phyloP scores from a whole-genome alignment of 2,329 filamentous ascomycete species.

The Colletotrichum abscissum region DNA sequence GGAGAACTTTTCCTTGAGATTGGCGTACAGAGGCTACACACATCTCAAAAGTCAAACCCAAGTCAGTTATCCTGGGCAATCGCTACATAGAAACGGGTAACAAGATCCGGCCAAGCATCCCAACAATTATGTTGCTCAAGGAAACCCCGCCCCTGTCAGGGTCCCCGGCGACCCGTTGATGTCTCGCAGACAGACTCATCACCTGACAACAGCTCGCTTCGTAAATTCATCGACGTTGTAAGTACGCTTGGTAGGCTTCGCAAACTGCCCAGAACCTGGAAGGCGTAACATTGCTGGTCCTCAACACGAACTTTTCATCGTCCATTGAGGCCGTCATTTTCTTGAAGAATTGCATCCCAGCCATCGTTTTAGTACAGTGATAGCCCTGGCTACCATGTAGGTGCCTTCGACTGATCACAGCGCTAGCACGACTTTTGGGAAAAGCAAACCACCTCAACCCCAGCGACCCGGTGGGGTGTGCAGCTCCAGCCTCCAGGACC shows the following conservation, averaged over 20 bases:
- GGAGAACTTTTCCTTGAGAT: neutral
- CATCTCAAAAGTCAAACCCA: neutral
- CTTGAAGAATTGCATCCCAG: slow-evolving; percentile 20
- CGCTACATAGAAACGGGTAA: neutral
- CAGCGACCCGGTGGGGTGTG: slow-evolving; percentile 13
- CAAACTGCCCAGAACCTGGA: neutral
- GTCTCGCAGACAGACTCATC: slow-evolving; percentile 3
- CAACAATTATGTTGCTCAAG: neutral
- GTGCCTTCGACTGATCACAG: slow-evolving; percentile 31
- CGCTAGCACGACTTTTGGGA: slow-evolving; percentile 28
- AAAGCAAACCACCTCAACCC: slow-evolving; percentile 6
- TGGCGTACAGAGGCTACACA: too few species aligned
- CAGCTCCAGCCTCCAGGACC: slow-evolving; percentile 17
- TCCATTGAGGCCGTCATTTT: neutral
- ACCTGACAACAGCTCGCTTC: slow-evolving; percentile 1
- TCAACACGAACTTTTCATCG: neutral
- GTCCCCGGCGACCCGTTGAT: neutral
- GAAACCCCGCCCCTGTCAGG: neutral
- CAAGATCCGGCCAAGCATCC: neutral
- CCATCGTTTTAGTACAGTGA: slow-evolving; percentile 18
- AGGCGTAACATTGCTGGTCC: neutral
- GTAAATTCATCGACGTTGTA: neutral
- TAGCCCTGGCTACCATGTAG: slow-evolving; percentile 16
- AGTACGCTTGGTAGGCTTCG: neutral
- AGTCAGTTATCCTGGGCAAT: neutral